These are phyloP conservation scores for Shiraia sp. DNA, from an alignment of 2,329 filamentous ascomycete species.

Conservation along the genomic window DNA sequence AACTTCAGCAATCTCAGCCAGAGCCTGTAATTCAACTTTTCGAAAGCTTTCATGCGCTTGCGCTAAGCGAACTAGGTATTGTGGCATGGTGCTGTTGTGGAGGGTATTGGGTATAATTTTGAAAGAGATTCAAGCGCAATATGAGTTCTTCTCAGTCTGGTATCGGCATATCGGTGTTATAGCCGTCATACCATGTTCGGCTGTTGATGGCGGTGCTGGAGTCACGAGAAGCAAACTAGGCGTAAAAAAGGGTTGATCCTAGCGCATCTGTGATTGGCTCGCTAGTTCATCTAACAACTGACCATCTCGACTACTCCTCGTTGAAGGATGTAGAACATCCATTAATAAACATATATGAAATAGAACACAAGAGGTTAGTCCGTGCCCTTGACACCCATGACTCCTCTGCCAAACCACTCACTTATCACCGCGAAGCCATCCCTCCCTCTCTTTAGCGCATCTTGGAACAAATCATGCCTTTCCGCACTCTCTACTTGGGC, in stretches of 20 bases:
- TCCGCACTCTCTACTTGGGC: slow-evolving; percentile 85
- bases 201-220: no score
- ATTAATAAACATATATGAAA: no score
- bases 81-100: slow-evolving; percentile 45
- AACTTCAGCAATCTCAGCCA: slow-evolving; percentile 71
- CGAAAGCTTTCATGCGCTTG: slow-evolving; percentile 93
- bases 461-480: slow-evolving; percentile 85
- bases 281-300: no score
- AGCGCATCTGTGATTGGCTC: no score
- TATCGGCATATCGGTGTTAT: slow-evolving; percentile 16
- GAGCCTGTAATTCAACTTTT: slow-evolving; percentile 76
- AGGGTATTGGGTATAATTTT: no score
- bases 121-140: background rate
- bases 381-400: slow-evolving; percentile 66
- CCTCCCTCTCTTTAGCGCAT: slow-evolving; percentile 74
- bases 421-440: slow-evolving; percentile 90
- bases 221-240: no score
- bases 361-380: slow-evolving; percentile 17
- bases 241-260: no score
- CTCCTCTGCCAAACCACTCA: slow-evolving; percentile 92
- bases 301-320: no score
- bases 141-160: slow-evolving; percentile 15
- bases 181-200: no score
- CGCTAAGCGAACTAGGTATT: slow-evolving; percentile 87
- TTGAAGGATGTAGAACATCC: no score